Conservation (phyloP, 2,329 filamentous ascomycete species). For the Mycosphaerella sp. region DNA sequence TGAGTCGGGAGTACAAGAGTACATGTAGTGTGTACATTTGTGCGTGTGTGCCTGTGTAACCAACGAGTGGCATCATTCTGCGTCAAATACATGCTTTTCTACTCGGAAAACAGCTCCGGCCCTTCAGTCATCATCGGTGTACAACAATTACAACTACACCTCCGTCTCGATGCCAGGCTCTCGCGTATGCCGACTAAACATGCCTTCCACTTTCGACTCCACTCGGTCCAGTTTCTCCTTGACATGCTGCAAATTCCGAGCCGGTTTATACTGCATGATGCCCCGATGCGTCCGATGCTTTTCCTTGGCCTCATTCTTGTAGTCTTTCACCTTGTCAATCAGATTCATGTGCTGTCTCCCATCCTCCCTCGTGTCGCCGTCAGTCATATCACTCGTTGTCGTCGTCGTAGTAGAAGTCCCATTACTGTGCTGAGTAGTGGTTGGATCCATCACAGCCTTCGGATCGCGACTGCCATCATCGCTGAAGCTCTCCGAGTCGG, state of each 20-base stretch:
- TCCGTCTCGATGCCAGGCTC: conserved; percentile 61
- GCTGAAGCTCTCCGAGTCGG: conserved; percentile 8
- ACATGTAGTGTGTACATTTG: too few species aligned
- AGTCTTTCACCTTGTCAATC: conserved; percentile 52
- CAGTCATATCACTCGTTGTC: neutral
- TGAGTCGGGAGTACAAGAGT: too few species aligned
- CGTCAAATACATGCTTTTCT: too few species aligned
- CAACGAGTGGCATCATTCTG: too few species aligned
- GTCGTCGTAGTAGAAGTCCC: neutral
- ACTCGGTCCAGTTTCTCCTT: conserved; percentile 53
- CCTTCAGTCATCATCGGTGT: neutral
- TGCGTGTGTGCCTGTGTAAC: too few species aligned
- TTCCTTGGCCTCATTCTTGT: conserved; percentile 52
- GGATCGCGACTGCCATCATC: conserved; percentile 19
- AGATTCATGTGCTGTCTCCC: conserved; percentile 29
- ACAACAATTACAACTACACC: conserved; percentile 41
- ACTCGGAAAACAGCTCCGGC: too few species aligned
- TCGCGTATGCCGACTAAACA: conserved; percentile 55
- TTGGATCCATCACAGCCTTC: neutral
- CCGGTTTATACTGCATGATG: conserved; percentile 63
- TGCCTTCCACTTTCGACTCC: conserved; percentile 38
- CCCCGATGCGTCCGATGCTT: conserved; percentile 61
- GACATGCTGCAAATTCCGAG: conserved; percentile 49
- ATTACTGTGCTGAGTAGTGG: neutral
- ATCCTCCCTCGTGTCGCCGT: neutral